Base-by-base conservation (phyloP, 2,329 filamentous ascomycete genomes). In the Fusarium coffeatum region DNA sequence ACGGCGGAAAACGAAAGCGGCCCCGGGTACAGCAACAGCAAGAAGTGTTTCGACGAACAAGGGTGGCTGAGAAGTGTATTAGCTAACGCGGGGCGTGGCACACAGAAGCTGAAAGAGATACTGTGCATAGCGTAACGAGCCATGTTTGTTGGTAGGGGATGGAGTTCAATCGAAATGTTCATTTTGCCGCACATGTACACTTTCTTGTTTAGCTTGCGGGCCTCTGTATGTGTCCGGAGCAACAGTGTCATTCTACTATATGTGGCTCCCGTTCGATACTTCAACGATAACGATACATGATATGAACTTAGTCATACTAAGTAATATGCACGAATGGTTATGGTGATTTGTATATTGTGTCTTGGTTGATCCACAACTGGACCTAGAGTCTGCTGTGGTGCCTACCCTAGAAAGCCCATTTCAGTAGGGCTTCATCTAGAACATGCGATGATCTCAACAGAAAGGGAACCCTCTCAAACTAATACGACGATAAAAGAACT, bases 1-100 rank as follows among this genome's bases (percentile, higher is more conserved):
- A 46, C 86, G 90, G 74, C 87, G 90, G 78, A 89, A 90, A 81
- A 82, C 86, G 62, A 85, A 83, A 79, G 54, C 74, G 8, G 67
- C 72, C 15, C 69, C 74, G 9, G 70, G 74, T 8, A 61, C 67
- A 13, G 64, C 56, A 20, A 68, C 72, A 28, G 66, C 72, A 27
- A 76, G 72, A 32, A 66, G 61, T 46, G 47, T 53, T 28, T 69
- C 69, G 20, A 62, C 67, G 30, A 72, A 74, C n/a, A 79, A 72
- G 67, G 75, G 34, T 37, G 34, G 51, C 11, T 78, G 67, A 78
- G 47, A 25, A 50, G 16, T 40, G 27, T 15, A 42, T 16, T 42
- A 58, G 58, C 32, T 11, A 43, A 27, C 55, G 59, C 64, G 64
- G 34, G 27, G 25, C 47, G 59, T 65, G 22, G 59, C 37, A 57